A percentile compares a stretch with the other conserved stretches of the same genome.
phyloP scores from a whole-genome alignment of 2,329 filamentous ascomycete genomes.

The Alternaria hordeiaustralica region DNA sequence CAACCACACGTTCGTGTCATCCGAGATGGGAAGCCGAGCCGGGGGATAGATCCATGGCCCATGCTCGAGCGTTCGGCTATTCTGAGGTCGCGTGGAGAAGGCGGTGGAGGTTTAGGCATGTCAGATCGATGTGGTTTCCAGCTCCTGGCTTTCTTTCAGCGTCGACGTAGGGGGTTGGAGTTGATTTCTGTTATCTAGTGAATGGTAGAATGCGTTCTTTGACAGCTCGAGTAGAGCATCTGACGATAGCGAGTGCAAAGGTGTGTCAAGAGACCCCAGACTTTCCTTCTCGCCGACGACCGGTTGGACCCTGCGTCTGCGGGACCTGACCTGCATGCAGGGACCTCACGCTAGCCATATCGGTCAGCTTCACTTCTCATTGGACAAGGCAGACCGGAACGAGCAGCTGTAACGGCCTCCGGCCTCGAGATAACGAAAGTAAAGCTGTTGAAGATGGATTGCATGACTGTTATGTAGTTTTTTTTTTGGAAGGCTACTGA shows the following conservation, averaged over 20 bases:
- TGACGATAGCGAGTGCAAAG: not conserved
- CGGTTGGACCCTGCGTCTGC: slow-evolving; percentile 8
- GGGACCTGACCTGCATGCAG: slow-evolving; percentile 5
- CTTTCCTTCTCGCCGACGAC: slow-evolving; percentile 4
- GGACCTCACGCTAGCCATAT: not conserved
- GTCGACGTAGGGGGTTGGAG: fast-evolving
- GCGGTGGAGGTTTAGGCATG: not conserved
- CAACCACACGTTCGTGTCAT: not conserved
- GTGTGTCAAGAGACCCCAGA: slow-evolving; percentile 3
- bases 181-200: fast-evolving
- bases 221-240: not conserved
- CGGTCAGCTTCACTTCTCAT: not conserved
- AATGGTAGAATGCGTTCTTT: fast-evolving
- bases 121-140: not conserved
- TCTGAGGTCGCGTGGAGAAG: not conserved
- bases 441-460: not conserved
- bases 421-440: not conserved
- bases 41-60: not conserved
- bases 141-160: fast-evolving
- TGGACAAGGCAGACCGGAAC: not conserved
- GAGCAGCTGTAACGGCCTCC: not conserved
- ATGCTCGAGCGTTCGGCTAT: not conserved
- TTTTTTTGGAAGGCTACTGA: not conserved
- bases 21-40: not conserved
- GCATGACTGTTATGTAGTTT: not conserved